Base-by-base conservation (phyloP, 2,329 filamentous ascomycete species). In the Teratosphaeriaceae sp. region DNA sequence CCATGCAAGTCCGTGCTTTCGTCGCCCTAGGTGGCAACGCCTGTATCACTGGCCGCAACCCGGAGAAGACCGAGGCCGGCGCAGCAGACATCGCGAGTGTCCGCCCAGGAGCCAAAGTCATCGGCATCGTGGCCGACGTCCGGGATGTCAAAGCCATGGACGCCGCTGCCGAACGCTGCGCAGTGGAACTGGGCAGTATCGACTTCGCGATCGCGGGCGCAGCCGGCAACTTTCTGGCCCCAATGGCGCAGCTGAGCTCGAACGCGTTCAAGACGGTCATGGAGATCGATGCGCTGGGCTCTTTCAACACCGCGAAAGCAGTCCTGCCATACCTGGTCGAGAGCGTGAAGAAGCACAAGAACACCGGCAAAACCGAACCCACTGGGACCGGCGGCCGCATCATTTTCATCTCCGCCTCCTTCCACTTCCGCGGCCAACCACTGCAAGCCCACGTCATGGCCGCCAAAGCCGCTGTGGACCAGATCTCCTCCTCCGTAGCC, bases 231-330 rank as follows among this genome's bases (percentile, higher is more conserved):
- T 98, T 97, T 65, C 75, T 98, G 18, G 84, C 88, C 0, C 85
- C 90, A 3, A 83, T 97, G 47, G 77, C 83, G 30, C 83, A 83
- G 49, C 77, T 97, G 38, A 88, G 80, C 30, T 69, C 85, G 45
- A 97, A 97, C 61, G 92, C 87, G 3, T 94, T 98, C 79, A 94
- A 89, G 65, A 75, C 86, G 0, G 92, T 98, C 52, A 90, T 97
- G 57, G 92, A 97, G 48, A 98, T 98, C 59, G 92, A 97, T 62
- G 84, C 95, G 2, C 66, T 97, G 26, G 92, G 92, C 23, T 94
- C 86, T 13, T 98, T 85, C 70, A 94, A 97, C 70, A 95, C 88
- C 2, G 75, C 95, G 59, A 97, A 97, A 69, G 88, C 90, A 3
- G 92, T 88, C 1, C 70, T 96, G 24, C 87, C 88, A 0, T 76